phyloP scores from a whole-genome alignment of 2,329 filamentous ascomycete genomes.

The Zasmidium angulare region DNA sequence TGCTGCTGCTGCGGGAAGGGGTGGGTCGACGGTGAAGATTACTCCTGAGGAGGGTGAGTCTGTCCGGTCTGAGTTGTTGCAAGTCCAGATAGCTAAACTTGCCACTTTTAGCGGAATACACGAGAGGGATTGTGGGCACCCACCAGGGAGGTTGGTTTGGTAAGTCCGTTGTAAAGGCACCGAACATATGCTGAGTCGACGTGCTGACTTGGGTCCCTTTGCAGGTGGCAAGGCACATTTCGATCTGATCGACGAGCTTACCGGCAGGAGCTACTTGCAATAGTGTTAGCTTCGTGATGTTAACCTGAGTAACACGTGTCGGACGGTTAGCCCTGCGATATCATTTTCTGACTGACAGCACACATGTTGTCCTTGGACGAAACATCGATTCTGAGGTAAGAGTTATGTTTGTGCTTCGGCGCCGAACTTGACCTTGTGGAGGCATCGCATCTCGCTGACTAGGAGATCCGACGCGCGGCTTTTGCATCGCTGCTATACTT shows the following conservation, averaged over 20 bases:
- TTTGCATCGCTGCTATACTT: too few species aligned
- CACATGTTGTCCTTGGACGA: too few species aligned
- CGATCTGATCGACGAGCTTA: constrained; percentile 22
- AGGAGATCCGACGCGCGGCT: too few species aligned
- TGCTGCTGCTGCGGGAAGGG: constrained; percentile 60
- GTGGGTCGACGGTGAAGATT: constrained; percentile 64
- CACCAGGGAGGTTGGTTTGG: constrained; percentile 14
- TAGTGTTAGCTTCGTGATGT: too few species aligned
- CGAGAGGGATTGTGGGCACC: constrained; percentile 12
- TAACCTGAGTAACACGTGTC: too few species aligned
- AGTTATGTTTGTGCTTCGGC: too few species aligned
- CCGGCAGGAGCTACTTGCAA: constrained; percentile 19
- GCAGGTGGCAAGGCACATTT: constrained; percentile 18
- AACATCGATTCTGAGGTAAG: too few species aligned
- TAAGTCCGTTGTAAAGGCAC: neutral
- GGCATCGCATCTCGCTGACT: too few species aligned
- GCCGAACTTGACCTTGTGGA: too few species aligned
- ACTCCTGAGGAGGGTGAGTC: constrained; percentile 61
- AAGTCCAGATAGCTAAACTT: neutral
- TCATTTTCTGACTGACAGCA: too few species aligned
- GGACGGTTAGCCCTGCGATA: too few species aligned
- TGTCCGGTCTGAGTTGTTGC: neutral
- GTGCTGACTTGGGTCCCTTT: neutral
- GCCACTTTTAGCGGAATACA: constrained; percentile 38
- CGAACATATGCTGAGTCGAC: neutral